phyloP scores from a whole-genome alignment of 2,329 filamentous ascomycete genomes.

The Aspergillus brunneoviolaceus region DNA sequence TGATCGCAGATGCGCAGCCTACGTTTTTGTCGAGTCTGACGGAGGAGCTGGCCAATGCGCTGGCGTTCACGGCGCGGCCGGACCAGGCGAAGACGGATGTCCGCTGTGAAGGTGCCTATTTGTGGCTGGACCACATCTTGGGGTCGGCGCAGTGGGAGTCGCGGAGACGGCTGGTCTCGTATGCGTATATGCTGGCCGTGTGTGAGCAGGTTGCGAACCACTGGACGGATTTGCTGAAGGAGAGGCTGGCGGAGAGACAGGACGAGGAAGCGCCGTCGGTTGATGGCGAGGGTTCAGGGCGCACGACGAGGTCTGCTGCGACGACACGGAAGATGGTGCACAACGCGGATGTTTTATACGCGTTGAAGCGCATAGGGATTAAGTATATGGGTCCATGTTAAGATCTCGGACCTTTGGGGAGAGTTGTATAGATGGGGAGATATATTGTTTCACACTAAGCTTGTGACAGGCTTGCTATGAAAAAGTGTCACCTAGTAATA shows the following conservation, averaged over 20 bases:
- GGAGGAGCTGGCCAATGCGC: slow-evolving; percentile 37
- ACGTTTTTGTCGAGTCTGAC: slow-evolving; percentile 41
- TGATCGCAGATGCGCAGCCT: slow-evolving; percentile 34
- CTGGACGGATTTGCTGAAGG: slow-evolving; percentile 30
- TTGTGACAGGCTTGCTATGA: too few relatives aligned
- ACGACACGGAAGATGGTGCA: not conserved
- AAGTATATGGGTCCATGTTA: not conserved
- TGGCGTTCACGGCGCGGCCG: slow-evolving; percentile 28
- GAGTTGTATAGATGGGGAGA: too few relatives aligned
- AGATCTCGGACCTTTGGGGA: not conserved
- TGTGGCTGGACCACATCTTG: slow-evolving; percentile 53
- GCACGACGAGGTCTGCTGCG: not conserved
- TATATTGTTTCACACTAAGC: too few relatives aligned
- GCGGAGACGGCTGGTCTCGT: slow-evolving; percentile 28
- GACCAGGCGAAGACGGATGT: slow-evolving; percentile 28
- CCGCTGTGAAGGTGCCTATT: slow-evolving; percentile 44
- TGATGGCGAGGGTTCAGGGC: not conserved
- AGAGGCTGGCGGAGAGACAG: slow-evolving; percentile 17
- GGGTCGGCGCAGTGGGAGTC: slow-evolving; percentile 38
- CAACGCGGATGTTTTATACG: not conserved
- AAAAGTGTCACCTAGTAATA: too few relatives aligned
- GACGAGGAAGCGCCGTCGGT: not conserved
- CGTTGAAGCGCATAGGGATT: not conserved
- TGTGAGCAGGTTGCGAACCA: slow-evolving; percentile 35
- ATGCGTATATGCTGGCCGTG: slow-evolving; percentile 33